Evolutionary conservation across 176 grass and related monocot species (phyloP).

Genomic region (Paspalum notatum): DNA sequence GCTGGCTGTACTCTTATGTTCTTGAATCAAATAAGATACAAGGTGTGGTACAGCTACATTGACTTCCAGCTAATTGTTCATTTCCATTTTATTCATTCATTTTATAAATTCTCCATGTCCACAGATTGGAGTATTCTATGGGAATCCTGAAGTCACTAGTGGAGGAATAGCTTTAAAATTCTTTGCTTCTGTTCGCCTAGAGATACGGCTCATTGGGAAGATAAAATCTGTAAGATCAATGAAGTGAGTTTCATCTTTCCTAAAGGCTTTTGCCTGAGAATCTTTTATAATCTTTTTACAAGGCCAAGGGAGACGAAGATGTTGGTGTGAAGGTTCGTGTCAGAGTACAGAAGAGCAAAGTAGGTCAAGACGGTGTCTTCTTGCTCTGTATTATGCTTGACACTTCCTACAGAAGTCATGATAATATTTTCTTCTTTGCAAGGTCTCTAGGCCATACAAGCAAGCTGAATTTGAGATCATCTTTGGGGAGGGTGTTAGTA

Average conservation of each 20-base stretch:
- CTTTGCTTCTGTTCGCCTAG: slow-evolving; percentile 96
- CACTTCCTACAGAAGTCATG: slow-evolving; percentile 22
- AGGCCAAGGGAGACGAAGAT: slow-evolving; percentile 95
- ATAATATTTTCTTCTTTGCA: slow-evolving; percentile 26
- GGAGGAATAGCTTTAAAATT: slow-evolving; percentile 99
- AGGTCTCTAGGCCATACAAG: slow-evolving; percentile 97
- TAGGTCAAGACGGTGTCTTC: slow-evolving; percentile 47
- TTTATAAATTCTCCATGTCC: slow-evolving; percentile 36
- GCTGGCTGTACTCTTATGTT: slow-evolving; percentile 99
- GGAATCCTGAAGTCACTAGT: slow-evolving; percentile 99
- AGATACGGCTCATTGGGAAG: slow-evolving; percentile 92
- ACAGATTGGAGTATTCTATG: slow-evolving; percentile 98
- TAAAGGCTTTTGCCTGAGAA: background rate
- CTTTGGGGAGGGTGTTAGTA: slow-evolving; percentile 95
- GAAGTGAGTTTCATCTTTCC: slow-evolving; percentile 22
- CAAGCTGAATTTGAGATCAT: slow-evolving; percentile 99
- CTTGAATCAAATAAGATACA: slow-evolving; percentile 99
- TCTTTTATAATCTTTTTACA: slow-evolving; percentile 33
- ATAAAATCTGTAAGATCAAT: slow-evolving; percentile 91
- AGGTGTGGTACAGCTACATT: slow-evolving; percentile 52
- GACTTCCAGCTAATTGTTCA: slow-evolving; percentile 19
- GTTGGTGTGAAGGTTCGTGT: slow-evolving; percentile 94
- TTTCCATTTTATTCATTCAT: slow-evolving; percentile 28
- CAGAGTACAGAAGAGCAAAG: slow-evolving; percentile 99
- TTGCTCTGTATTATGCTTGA: slow-evolving; percentile 27